Evolutionary conservation across 352 stramenopile genomes (phyloP).

Genomic region (Thraustotheca clavata): DNA sequence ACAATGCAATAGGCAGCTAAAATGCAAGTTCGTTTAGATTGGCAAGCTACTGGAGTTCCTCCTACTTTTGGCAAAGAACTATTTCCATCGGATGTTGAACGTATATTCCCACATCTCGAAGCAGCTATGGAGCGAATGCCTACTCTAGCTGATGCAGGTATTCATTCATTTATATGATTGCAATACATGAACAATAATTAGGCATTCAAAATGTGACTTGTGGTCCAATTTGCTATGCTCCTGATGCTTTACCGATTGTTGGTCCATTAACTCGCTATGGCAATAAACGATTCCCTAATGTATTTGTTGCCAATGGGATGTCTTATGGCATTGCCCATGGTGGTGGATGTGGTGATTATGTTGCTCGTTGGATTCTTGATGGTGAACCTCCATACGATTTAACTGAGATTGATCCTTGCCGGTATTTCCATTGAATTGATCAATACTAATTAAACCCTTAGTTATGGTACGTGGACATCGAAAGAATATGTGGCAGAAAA

Average conservation of each 20-base stretch:
- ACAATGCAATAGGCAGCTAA: conserved; percentile 31
- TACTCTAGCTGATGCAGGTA: conserved; percentile 23
- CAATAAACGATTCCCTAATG: conserved; percentile 31
- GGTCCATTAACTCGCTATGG: conserved; percentile 27
- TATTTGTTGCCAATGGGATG: conserved; percentile 50
- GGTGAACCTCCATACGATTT: conserved; percentile 33
- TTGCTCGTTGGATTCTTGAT: conserved; percentile 49
- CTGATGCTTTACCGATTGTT: conserved; percentile 36
- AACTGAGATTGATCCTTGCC: conserved; percentile 27
- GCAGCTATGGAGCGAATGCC: conserved; percentile 31
- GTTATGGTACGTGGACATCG: conserved; percentile 17
- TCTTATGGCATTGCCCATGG: conserved; percentile 53
- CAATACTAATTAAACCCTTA: neutral
- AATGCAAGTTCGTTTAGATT: conserved; percentile 39
- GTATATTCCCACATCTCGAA: conserved; percentile 30
- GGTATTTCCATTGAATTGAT: neutral
- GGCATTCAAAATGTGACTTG: conserved; percentile 23
- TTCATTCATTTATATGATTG: conserved; percentile 13
- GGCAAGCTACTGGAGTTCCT: conserved; percentile 47
- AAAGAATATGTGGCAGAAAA: conserved; percentile 6
- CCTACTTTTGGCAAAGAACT: conserved; percentile 33
- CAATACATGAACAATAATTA: conserved; percentile 18
- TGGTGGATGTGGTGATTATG: conserved; percentile 39
- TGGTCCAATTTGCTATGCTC: conserved; percentile 25
- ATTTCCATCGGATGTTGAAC: conserved; percentile 24